Evolutionary conservation across 768 basidiomycete genomes (phyloP), one percentile per base, ranked within the genome.

Genomic region (Pulveroboletus sp.): DNA sequence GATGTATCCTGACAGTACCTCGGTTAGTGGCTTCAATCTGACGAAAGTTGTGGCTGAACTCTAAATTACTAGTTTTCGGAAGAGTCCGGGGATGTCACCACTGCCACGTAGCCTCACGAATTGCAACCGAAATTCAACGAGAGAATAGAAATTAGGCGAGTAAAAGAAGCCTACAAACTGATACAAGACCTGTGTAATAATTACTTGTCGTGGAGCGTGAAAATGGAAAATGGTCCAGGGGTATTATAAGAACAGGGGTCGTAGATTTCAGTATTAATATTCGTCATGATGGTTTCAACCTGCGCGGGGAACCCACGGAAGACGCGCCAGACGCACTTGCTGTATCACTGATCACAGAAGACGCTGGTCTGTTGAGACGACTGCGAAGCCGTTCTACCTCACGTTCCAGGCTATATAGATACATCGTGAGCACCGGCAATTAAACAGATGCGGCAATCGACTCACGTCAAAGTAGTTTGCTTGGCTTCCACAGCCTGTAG

Each of bases 401-500:
- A 14, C 79, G 75, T 51, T 86, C 82, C 29, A 84, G 70, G 36
- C 82, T 84, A 29, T 84, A 29, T 11, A 37, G 16, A 40, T 39
- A 6, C n/a, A 37, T 40, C 17, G 31, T 50, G 43, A 58, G 40
- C 37, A 42, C 24, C 38, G 32, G 35, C 21, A 27, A 45, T 42
- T 16, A 13, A 16, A 45, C 25, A 14, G 13, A 43, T 6, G n/a
- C n/a, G 47, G 17, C 32, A 27, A 47, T 5, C 25, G 20, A 65
- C 84, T 43, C 58, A 89, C 87, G 75, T 80, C 14, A 89, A 71
- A 35, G 81, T 75, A 51, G 79, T 79, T 64, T 88, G 85, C 64
- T 81, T 86, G 58, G 79, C 81, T 55, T 91, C 88, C 6, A 70
- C 79, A 25, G 84, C 85, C 56, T 91, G 88, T 33, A 86, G 76